Evolutionary conservation across 305 asterid genomes (phyloP).

Genomic region (Rubia tinctorum): DNA sequence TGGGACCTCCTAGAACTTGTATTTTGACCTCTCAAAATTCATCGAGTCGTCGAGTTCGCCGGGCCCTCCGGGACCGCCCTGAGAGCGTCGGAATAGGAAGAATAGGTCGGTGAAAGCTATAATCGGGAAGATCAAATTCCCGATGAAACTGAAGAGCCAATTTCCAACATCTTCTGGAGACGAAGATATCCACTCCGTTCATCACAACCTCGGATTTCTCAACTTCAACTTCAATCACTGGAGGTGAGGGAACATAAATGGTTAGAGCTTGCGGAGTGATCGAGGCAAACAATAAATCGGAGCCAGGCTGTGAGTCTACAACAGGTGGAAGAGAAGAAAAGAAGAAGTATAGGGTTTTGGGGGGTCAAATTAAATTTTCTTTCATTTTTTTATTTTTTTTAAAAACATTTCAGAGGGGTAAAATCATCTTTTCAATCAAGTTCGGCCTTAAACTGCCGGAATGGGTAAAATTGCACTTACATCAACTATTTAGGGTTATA

Average conservation of each 20-base stretch:
- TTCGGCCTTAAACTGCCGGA: too few relatives aligned
- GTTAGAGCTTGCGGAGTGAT: slow-evolving; percentile 71
- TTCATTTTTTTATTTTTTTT: too few relatives aligned
- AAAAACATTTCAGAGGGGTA: too few relatives aligned
- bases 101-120: slow-evolving; percentile 45
- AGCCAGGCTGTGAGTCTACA: too few relatives aligned
- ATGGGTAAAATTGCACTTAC: too few relatives aligned
- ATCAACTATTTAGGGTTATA: too few relatives aligned
- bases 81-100: slow-evolving; percentile 40
- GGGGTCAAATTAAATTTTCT: too few relatives aligned
- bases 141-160: slow-evolving; percentile 49
- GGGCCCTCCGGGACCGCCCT: slow-evolving; percentile 50
- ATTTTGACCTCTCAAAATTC: slow-evolving; percentile 50
- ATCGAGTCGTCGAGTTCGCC: slow-evolving; percentile 52
- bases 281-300: slow-evolving; percentile 71
- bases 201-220: slow-evolving; percentile 86
- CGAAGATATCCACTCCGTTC: slow-evolving; percentile 89
- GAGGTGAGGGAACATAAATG: slow-evolving; percentile 63
- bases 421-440: too few relatives aligned
- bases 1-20: slow-evolving; percentile 51
- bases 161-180: slow-evolving; percentile 77
- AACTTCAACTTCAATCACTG: slow-evolving; percentile 77
- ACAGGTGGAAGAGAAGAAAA: too few relatives aligned
- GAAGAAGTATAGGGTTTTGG: too few relatives aligned
- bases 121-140: slow-evolving; percentile 41